Conservation (phyloP, 73 alveolate genomes). For the Stentor coeruleus region DNA sequence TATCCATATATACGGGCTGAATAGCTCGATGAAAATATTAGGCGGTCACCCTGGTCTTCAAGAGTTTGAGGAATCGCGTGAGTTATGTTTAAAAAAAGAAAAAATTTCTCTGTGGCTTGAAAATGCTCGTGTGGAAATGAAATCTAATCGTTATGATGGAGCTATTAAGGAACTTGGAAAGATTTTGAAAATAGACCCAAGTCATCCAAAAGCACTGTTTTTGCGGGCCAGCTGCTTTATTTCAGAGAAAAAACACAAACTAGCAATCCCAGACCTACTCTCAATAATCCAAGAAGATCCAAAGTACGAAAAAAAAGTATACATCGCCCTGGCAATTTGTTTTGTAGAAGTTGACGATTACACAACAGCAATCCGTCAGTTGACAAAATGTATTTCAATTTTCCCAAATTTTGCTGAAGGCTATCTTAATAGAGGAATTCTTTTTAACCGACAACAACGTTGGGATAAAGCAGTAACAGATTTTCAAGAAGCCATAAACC, state of each 20-base stretch:
- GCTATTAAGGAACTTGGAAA: not conserved
- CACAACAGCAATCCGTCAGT: constrained; percentile 29
- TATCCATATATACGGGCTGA: not conserved
- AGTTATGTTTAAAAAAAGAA: not conserved
- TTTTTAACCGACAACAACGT: not conserved
- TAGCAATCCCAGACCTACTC: not conserved
- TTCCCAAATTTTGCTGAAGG: constrained; percentile 54
- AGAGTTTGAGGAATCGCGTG: not conserved
- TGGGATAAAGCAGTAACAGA: constrained; percentile 18
- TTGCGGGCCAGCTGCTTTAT: not conserved
- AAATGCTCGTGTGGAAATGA: not conserved
- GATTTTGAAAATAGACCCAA: not conserved
- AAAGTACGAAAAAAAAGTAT: not conserved
- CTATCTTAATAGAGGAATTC: constrained; percentile 12
- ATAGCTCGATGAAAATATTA: not conserved
- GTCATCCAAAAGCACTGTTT: not conserved
- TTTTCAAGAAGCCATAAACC: not conserved
- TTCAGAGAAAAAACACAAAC: not conserved
- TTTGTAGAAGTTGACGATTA: not conserved
- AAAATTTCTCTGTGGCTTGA: not conserved
- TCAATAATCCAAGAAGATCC: not conserved
- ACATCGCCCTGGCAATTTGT: constrained; percentile 10
- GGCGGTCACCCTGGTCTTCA: too few relatives aligned
- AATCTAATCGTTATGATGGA: not conserved
- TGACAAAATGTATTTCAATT: constrained; percentile 31